Base-by-base conservation (phyloP, 2,329 filamentous ascomycete genomes). In the Scopulariopsis brevicaulis region DNA sequence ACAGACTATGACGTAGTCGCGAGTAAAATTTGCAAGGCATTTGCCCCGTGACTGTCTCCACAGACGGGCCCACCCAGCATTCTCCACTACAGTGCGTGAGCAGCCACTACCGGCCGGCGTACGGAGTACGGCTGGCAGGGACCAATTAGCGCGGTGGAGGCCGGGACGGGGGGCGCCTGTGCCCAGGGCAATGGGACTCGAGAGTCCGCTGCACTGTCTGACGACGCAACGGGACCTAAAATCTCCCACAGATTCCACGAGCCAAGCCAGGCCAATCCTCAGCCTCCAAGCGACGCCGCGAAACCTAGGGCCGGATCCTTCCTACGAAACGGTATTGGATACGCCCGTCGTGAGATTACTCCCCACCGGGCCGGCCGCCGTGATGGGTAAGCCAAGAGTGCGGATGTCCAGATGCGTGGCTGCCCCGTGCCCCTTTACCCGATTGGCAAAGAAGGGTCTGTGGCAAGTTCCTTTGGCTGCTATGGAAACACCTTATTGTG, bases 21-120 rank as follows among this genome's bases (percentile, higher is more conserved):
- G 51, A 46, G 51, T 52, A 58, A 58, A 58, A 58, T 58, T 58
- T 58, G 56, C 56, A 58, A 58, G 56, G 56, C 56, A 58, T 14
- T 32, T 43, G 28, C 55, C 46, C 46, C 43, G 25, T 32, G 46
- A 50, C 46, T 50, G 22, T 24, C 20, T 12, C 46, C 46, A 50
- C 46, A 50, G 46, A n/a, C n/a, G 20, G 22, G 11, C 20, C 46
- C 46, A 50, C 46, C n/a, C n/a, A 24, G 5, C n/a, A 22, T 56
- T 56, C 55, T 56, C 55, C 55, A 56, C 40, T 20, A 50, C 46
- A 50, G 46, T 50, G 46, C 46, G 46, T 50, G 46, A 11, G 11
- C 22, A 20, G 11, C 46, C 46, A 50, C 22, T 34, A 15, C 18
- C 25, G 32, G 22, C 50, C 24, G n/a, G 1, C n/a, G 18, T 6